Base-by-base conservation (phyloP, 2,329 filamentous ascomycete genomes). In the Ceratocystis colombiana region DNA sequence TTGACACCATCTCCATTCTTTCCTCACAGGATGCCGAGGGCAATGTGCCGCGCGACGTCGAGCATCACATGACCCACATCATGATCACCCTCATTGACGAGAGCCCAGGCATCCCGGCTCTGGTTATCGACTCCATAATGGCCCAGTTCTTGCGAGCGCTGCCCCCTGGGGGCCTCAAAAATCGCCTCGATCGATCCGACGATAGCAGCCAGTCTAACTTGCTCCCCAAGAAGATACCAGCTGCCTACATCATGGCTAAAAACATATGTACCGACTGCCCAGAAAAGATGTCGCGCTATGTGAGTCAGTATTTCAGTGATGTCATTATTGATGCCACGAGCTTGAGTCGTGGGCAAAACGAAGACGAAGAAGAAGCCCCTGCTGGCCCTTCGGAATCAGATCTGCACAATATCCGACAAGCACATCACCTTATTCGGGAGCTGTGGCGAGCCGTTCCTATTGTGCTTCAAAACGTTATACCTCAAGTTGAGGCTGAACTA, bases 281-380 rank as follows among this genome's bases (percentile, higher is more conserved):
- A 0, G 93, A 96, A 71, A 95, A 95, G 76, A 96, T 99, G 93
- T 88, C 90, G 0, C 88, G 91, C 69, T 90, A 95, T 70, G 88
- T 97, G 66, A 93, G 90, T 70, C 91, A 96, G 72, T 99, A 97
- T 75, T 99, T 99, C 74, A 96, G 91, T 75, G 91, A 96, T 66
- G 91, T 97, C 64, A 95, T 99, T 67, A 86, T 97, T 69, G 91
- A 96, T 73, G 89, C 91, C 2, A 91, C 86, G 46, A 84, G 79
- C 12, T 80, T 84, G 59, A 78, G 80, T 66, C 82, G 81, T 48
- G 79, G 80, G 20, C 84, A 84, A 28, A 86, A 86, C 48, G 83
- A 83, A 30, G 86, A 88, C 22, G 82, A 79, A 0, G 83, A 88
- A 68, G 85, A 88, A 62, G 75, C 72, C 8, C 76, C 79, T 15